Conservation (phyloP, 2,329 filamentous ascomycete genomes). For the Alternaria sp. region DNA sequence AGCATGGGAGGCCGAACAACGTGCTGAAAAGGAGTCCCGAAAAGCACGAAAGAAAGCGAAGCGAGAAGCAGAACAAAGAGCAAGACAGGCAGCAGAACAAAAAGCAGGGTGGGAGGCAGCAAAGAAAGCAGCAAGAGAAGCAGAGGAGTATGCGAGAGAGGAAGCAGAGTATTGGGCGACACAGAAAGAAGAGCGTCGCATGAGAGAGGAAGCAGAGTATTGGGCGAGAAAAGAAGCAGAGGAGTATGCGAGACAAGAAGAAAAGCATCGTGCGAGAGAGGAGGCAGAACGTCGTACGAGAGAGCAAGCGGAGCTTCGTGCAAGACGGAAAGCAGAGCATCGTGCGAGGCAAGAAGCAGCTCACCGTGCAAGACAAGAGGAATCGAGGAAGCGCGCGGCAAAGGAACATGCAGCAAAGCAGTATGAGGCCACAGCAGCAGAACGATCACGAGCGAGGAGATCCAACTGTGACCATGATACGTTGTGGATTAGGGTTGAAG, state of each 20-base stretch:
- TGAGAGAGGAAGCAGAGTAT: neutral
- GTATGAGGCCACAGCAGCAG: neutral
- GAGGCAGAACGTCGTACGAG: neutral
- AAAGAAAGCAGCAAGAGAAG: neutral
- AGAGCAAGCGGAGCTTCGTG: neutral
- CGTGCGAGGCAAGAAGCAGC: neutral
- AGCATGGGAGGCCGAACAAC: neutral
- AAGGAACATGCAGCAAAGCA: neutral
- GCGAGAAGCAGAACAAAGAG: neutral
- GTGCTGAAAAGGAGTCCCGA: neutral
- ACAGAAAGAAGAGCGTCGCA: too few species aligned
- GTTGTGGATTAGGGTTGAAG: slow-evolving; percentile 3
- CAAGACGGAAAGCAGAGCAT: neutral
- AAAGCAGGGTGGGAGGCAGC: neutral
- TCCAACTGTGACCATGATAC: neutral
- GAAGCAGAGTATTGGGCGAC: neutral
- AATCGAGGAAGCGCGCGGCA: neutral
- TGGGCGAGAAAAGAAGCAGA: neutral
- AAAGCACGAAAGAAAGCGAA: neutral
- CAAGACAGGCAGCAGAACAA: too few species aligned
- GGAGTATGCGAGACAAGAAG: neutral
- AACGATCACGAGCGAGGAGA: neutral
- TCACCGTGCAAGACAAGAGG: neutral
- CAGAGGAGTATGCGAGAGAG: neutral
- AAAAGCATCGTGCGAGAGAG: neutral